These are phyloP conservation scores for Candida albicans DNA, from an alignment of 1,139 yeast genomes.

Conservation along the genomic window DNA sequence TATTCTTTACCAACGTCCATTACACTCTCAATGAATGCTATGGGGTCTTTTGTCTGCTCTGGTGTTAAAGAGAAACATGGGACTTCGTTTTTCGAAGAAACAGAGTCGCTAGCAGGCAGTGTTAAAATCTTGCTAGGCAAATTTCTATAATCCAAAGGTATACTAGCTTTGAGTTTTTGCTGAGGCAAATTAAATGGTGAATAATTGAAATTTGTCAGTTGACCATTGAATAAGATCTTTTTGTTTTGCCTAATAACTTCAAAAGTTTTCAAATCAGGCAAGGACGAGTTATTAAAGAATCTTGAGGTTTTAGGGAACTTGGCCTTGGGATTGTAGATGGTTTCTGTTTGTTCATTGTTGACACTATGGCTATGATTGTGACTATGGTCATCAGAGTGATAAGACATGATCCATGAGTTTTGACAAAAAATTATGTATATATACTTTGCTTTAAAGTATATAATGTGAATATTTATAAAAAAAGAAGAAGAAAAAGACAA, in stretches of 20 bases:
- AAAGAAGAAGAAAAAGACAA: background rate
- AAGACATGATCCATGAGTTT: slow-evolving; percentile 1
- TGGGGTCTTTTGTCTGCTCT: slow-evolving; percentile 48
- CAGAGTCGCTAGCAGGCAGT: slow-evolving; percentile 2
- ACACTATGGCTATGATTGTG: background rate
- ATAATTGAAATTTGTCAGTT: slow-evolving; percentile 34
- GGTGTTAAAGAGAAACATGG: slow-evolving; percentile 51
- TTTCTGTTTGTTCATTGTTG: background rate
- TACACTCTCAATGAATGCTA: slow-evolving; percentile 49
- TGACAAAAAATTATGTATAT: background rate
- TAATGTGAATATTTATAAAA: too few species aligned
- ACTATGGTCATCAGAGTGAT: background rate
- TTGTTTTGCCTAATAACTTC: slow-evolving; percentile 21
- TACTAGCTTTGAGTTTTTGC: slow-evolving; percentile 39
- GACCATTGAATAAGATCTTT: slow-evolving; percentile 27
- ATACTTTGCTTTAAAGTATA: too few species aligned
- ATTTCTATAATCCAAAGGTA: slow-evolving; percentile 37
- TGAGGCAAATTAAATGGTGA: slow-evolving; percentile 47
- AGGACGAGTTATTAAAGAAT: slow-evolving; percentile 28
- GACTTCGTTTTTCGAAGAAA: slow-evolving; percentile 25
- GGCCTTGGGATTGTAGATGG: slow-evolving; percentile 9
- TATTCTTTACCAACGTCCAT: slow-evolving; percentile 44
- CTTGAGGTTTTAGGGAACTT: slow-evolving; percentile 37
- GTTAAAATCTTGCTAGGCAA: slow-evolving; percentile 33
- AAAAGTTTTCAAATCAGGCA: slow-evolving; percentile 30